phyloP scores from a whole-genome alignment of 176 grass and related monocot genomes.

The Luzula sylvatica region DNA sequence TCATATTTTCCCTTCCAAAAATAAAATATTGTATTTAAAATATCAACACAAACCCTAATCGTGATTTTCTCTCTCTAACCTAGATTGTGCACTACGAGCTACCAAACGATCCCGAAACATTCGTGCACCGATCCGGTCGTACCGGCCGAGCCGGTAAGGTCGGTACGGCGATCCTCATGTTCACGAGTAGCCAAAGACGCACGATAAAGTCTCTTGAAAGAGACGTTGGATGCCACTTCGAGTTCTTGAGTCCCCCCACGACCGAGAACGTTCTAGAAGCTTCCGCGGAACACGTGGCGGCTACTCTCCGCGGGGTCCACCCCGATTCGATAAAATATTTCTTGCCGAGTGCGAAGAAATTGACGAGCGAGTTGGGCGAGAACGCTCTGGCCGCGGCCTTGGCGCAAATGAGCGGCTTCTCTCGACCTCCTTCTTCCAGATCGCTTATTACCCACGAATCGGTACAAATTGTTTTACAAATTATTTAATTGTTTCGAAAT shows the following conservation, averaged over 20 bases:
- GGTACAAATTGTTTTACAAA: constrained; percentile 50
- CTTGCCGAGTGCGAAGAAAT: constrained; percentile 53
- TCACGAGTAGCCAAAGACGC: constrained; percentile 79
- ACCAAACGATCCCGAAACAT: constrained; percentile 94
- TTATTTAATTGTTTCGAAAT: too few relatives aligned
- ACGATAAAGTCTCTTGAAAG: constrained; percentile 92
- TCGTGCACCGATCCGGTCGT: constrained; percentile 96
- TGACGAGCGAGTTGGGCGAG: constrained; percentile 59
- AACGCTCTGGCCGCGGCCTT: constrained; percentile 84
- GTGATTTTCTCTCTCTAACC: constrained; percentile 18
- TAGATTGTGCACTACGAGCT: constrained; percentile 98
- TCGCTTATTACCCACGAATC: constrained; percentile 88
- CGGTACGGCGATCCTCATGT: constrained; percentile 93
- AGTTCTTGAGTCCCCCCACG: constrained; percentile 60
- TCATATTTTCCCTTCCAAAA: too few relatives aligned
- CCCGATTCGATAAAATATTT: constrained; percentile 68
- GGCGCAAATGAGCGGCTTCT: constrained; percentile 98
- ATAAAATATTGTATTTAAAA: too few relatives aligned
- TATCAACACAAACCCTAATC: constrained; percentile 4
- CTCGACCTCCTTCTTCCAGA: constrained; percentile 83
- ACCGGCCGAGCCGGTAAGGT: constrained; percentile 94
- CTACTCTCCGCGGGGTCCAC: constrained; percentile 72
- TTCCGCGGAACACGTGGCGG: constrained; percentile 88
- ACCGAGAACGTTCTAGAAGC: constrained; percentile 78
- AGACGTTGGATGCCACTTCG: constrained; percentile 82